Conservation (phyloP, 352 stramenopile species). For the Elongisporangium undulatum region DNA sequence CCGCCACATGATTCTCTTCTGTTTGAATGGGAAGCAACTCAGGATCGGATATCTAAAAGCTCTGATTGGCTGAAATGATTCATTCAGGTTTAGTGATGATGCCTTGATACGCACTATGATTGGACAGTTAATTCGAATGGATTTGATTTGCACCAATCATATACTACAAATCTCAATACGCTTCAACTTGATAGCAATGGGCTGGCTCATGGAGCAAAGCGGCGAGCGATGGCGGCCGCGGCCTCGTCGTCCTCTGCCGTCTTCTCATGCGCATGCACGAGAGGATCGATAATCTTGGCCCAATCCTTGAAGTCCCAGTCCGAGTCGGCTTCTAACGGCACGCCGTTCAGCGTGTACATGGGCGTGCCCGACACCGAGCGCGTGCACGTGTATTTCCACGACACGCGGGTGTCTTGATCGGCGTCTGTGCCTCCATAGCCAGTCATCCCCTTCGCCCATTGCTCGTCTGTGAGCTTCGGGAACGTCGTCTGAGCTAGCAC, state of each 20-base stretch:
- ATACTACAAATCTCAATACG: not conserved
- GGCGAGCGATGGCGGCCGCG: not conserved
- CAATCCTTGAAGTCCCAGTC: slow-evolving; percentile 29
- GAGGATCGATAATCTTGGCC: slow-evolving; percentile 25
- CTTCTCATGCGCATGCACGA: slow-evolving; percentile 18
- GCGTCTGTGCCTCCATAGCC: slow-evolving; percentile 61
- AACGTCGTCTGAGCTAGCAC: slow-evolving; percentile 59
- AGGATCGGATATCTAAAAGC: not conserved
- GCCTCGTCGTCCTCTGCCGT: not conserved
- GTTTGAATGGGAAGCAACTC: no score
- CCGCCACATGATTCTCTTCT: slow-evolving; percentile 7
- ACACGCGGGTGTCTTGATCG: slow-evolving; percentile 39
- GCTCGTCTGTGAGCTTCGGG: slow-evolving; percentile 33
- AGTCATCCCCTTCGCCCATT: slow-evolving; percentile 68
- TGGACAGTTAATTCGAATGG: not conserved
- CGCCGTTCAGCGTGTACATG: slow-evolving; percentile 76
- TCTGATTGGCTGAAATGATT: slow-evolving; percentile 14
- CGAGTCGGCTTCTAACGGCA: slow-evolving; percentile 47
- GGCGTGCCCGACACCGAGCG: slow-evolving; percentile 63
- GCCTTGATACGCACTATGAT: no score
- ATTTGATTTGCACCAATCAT: slow-evolving; percentile 7
- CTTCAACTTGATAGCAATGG: not conserved
- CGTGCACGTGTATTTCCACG: slow-evolving; percentile 76
- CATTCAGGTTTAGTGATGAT: not conserved
- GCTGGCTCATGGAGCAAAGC: not conserved